Conservation (phyloP, 2,329 filamentous ascomycete species). For the Mycosphaerella sp. region DNA sequence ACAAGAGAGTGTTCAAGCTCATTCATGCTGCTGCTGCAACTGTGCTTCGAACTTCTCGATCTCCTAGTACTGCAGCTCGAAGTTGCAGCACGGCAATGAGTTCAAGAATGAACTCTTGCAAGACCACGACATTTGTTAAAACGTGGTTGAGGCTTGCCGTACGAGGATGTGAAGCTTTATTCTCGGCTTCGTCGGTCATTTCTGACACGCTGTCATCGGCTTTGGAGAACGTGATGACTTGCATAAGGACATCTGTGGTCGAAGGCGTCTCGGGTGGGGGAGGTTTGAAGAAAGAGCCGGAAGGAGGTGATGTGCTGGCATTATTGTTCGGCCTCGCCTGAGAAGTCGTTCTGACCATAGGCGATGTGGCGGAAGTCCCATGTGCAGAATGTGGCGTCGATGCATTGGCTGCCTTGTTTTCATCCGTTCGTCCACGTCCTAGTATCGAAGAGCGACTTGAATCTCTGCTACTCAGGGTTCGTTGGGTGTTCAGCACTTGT, state of each 20-base stretch:
- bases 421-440: constrained; percentile 12
- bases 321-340: constrained; percentile 5
- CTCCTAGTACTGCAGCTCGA: constrained; percentile 42
- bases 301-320: constrained; percentile 1
- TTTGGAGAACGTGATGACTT: constrained; percentile 25
- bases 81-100: constrained; percentile 45
- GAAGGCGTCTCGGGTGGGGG: constrained; percentile 33
- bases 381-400: not conserved
- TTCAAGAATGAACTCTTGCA: constrained; percentile 48
- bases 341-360: constrained; percentile 12
- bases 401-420: constrained; percentile 17
- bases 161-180: constrained; percentile 28
- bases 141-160: constrained; percentile 44
- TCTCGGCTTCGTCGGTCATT: constrained; percentile 17
- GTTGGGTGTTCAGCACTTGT: constrained; percentile 12
- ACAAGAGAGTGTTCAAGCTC: not conserved
- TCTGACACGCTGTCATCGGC: not conserved
- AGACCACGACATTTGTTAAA: constrained; percentile 46
- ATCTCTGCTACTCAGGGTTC: constrained; percentile 17
- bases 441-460: constrained; percentile 21
- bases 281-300: constrained; percentile 29
- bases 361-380: constrained; percentile 11
- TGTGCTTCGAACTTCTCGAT: constrained; percentile 35
- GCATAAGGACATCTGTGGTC: constrained; percentile 34
- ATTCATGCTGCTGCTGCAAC: not conserved